phyloP scores from a whole-genome alignment of 169 alveolate genomes.

The Plasmodium gallinaceum region DNA sequence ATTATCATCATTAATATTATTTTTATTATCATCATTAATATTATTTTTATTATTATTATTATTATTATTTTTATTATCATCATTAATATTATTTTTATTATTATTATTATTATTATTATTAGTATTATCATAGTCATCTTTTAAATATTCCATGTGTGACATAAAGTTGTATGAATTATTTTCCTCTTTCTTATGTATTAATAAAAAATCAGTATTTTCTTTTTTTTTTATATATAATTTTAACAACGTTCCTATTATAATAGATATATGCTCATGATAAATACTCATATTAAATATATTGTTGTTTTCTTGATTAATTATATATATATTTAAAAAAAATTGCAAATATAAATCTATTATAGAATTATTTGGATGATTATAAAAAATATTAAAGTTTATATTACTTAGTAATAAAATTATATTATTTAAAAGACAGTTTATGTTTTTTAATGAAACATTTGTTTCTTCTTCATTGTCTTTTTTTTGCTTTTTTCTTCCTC shows the following conservation, averaged over 20 bases:
- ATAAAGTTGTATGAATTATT: not conserved
- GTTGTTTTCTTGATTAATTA: slow-evolving; percentile 54
- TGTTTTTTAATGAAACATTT: slow-evolving; percentile 33
- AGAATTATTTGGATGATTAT: slow-evolving; percentile 26
- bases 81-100: not conserved
- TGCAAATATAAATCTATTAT: slow-evolving; percentile 53
- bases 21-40: too few species aligned
- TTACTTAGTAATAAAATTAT: slow-evolving; percentile 60
- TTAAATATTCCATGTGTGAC: not conserved
- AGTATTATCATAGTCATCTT: not conserved
- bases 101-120: not conserved
- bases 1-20: not conserved
- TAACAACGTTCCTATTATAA: slow-evolving; percentile 29
- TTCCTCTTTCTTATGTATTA: slow-evolving; percentile 2
- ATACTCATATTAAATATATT: slow-evolving; percentile 35
- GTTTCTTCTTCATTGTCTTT: slow-evolving; percentile 69
- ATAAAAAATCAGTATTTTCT: not conserved
- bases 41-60: not conserved
- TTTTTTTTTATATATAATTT: slow-evolving; percentile 32
- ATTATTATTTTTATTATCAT: not conserved
- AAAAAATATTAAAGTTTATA: slow-evolving; percentile 39
- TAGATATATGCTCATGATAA: slow-evolving; percentile 43
- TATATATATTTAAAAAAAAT: slow-evolving; percentile 56
- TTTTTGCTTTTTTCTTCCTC: slow-evolving; percentile 71
- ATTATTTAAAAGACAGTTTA: slow-evolving; percentile 62